phyloP scores from a whole-genome alignment of 768 basidiomycete species.

The Xanthoconium stramineum region DNA sequence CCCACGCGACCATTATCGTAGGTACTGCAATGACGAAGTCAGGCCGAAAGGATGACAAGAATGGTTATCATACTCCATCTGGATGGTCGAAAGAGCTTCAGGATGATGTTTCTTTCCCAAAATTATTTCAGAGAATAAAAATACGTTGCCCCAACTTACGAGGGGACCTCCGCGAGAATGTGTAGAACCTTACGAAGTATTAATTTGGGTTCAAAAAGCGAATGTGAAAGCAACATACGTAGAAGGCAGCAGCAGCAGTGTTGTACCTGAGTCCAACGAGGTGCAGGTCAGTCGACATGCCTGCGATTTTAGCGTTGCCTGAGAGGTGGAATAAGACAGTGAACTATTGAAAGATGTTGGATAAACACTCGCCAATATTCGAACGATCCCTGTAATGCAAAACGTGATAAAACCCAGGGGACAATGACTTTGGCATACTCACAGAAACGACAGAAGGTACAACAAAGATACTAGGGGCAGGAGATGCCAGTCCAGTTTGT shows the following conservation, averaged over 20 bases:
- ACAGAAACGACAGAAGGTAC: conserved; percentile 47
- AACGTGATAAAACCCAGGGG: background rate
- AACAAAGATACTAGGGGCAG: conserved; percentile 43
- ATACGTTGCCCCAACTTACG: conserved; percentile 24
- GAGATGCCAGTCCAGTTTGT: conserved; percentile 44
- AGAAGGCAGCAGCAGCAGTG: conserved; percentile 39
- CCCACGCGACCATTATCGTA: conserved; percentile 38
- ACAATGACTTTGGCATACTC: conserved; percentile 17
- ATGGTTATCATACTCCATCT: conserved; percentile 28
- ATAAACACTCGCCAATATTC: conserved; percentile 37
- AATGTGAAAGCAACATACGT: conserved; percentile 15
- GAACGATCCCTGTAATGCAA: conserved; percentile 36
- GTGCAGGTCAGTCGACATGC: conserved; percentile 38
- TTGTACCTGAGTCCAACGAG: conserved; percentile 36
- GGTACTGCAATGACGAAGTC: conserved; percentile 31
- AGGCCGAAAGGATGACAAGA: conserved; percentile 2
- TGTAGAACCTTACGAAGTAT: conserved; percentile 31
- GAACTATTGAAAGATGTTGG: no score
- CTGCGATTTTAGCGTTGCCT: conserved; percentile 46
- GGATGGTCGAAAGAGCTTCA: conserved; percentile 35
- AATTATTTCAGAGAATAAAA: no score
- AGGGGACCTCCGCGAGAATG: conserved; percentile 35
- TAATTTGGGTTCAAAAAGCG: background rate
- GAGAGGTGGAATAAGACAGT: background rate
- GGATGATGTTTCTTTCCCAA: conserved; percentile 31